phyloP scores from a whole-genome alignment of 352 stramenopile genomes.

The Phytophthora agathidicida region DNA sequence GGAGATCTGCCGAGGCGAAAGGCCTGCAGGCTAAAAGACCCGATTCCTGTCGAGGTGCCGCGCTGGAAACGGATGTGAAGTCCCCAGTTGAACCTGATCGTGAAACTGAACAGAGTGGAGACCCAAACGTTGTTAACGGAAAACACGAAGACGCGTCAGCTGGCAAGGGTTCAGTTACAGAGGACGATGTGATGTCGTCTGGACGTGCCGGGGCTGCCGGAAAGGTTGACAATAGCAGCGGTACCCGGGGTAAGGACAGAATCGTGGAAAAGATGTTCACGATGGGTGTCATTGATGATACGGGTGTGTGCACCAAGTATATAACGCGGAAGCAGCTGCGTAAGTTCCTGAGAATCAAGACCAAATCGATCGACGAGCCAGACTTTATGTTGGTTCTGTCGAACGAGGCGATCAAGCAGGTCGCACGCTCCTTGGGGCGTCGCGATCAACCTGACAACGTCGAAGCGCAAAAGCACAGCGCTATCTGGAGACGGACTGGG shows the following conservation, averaged over 20 bases:
- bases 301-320: slow-evolving; percentile 7
- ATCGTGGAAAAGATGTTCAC: slow-evolving; percentile 16
- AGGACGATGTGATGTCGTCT: background rate
- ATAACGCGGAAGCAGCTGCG: slow-evolving; percentile 7
- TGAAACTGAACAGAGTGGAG: background rate
- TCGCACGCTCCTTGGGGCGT: background rate
- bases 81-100: background rate
- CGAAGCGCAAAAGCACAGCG: slow-evolving; percentile 7
- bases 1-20: slow-evolving; percentile 7
- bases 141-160: background rate
- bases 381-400: slow-evolving; percentile 26
- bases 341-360: slow-evolving; percentile 21
- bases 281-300: background rate
- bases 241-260: background rate
- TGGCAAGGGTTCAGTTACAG: background rate
- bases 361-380: background rate
- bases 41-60: slow-evolving; percentile 13
- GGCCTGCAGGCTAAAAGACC: slow-evolving; percentile 11
- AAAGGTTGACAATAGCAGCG: background rate
- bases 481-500: slow-evolving; percentile 14
- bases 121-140: background rate
- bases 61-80: slow-evolving; percentile 20
- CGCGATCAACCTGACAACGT: slow-evolving; percentile 4
- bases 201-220: background rate
- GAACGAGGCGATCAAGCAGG: slow-evolving; percentile 16